A percentile compares a stretch with the other conserved stretches of the same genome.
These are phyloP conservation scores for Colletotrichum simmondsii DNA, from an alignment of 2,329 filamentous ascomycete species.

Conservation along the genomic window DNA sequence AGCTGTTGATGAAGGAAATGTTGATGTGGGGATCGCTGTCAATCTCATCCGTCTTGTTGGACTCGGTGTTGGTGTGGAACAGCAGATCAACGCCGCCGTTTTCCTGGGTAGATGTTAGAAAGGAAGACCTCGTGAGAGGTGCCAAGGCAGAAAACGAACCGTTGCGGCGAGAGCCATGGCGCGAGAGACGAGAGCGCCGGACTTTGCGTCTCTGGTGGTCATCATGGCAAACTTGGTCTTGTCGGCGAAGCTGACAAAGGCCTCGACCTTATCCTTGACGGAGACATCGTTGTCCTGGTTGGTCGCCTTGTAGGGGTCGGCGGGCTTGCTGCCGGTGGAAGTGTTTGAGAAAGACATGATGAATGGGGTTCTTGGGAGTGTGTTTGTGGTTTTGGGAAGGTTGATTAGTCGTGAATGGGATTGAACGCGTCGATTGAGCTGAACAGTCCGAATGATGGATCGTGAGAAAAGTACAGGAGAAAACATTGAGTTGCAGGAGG, in stretches of 20 bases:
- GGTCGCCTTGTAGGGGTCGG: conserved; percentile 81
- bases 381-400: background rate
- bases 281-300: conserved; percentile 73
- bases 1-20: conserved; percentile 80
- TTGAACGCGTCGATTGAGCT: background rate
- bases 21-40: conserved; percentile 79
- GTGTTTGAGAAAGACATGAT: conserved; percentile 64
- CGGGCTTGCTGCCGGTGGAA: conserved; percentile 69
- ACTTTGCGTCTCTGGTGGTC: conserved; percentile 77
- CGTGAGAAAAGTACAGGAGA: background rate
- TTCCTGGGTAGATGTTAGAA: conserved; percentile 64
- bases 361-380: background rate
- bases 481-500: too few species aligned
- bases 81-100: conserved; percentile 82
- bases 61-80: conserved; percentile 93
- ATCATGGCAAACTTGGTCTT: conserved; percentile 88
- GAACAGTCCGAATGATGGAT: background rate
- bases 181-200: conserved; percentile 78
- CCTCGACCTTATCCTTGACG: conserved; percentile 80
- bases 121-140: background rate
- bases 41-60: conserved; percentile 87
- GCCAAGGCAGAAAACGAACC: conserved; percentile 52
- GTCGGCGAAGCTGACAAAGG: conserved; percentile 76
- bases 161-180: conserved; percentile 88
- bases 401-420: background rate